Percentiles rank a stretch among this genome's conserved stretches.
Conservation (phyloP, 768 basidiomycete genomes). For the Phaffia tasmanica region DNA sequence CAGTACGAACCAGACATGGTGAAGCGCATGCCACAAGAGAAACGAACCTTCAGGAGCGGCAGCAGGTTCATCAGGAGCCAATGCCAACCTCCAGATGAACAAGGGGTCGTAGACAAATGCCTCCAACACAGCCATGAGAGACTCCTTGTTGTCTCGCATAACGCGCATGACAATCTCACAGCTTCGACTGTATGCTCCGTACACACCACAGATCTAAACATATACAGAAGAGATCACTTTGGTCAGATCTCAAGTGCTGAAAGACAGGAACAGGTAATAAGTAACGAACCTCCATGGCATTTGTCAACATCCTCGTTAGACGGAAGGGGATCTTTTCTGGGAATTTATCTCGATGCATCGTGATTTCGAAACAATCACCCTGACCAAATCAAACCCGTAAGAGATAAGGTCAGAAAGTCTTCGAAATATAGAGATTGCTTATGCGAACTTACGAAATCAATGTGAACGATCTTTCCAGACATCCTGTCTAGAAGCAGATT, state of each 20-base stretch:
- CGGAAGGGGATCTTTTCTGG: conserved; percentile 98
- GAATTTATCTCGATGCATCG: conserved; percentile 96
- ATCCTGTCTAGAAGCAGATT: conserved; percentile 83
- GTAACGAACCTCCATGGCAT: conserved; percentile 85
- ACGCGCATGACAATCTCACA: conserved; percentile 98
- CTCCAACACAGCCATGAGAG: conserved; percentile 96
- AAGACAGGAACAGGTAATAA: neutral
- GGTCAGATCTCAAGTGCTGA: neutral
- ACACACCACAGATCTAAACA: conserved; percentile 82
- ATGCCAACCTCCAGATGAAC: conserved; percentile 90
- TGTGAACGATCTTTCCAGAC: conserved; percentile 91
- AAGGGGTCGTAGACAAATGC: conserved; percentile 98
- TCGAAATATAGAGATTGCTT: conserved; percentile 30
- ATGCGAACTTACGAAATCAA: conserved; percentile 38
- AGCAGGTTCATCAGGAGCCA: conserved; percentile 52
- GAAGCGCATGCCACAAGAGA: conserved; percentile 21
- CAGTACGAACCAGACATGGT: neutral
- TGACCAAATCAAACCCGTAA: conserved; percentile 19
- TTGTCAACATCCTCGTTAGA: conserved; percentile 92
- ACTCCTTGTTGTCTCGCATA: conserved; percentile 90
- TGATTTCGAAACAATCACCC: conserved; percentile 97
- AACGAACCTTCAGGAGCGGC: conserved; percentile 54
- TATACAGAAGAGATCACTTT: too few relatives aligned
- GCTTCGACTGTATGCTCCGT: conserved; percentile 88
- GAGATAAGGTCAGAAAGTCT: neutral